Evolutionary conservation across 2,329 filamentous ascomycete species (phyloP), one percentile per base, ranked within the genome.

Genomic region (Geosmithia putterillii): DNA sequence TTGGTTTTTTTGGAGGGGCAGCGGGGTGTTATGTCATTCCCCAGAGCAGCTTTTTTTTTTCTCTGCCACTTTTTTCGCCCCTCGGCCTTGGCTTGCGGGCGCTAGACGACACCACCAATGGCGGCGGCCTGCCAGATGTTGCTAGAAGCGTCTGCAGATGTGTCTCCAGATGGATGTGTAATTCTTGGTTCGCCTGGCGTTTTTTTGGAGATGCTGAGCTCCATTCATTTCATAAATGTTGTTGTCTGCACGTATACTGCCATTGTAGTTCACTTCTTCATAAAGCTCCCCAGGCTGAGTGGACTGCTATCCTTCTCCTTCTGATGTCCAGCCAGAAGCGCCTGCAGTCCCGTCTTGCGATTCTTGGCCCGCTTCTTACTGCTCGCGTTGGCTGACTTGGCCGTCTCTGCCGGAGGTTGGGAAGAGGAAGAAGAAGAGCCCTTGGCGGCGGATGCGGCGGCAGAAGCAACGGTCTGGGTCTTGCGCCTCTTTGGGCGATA

Each of bases 361-460:
- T 65, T 73, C 61, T 79, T 83, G 25, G 79, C 74, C 41, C 78
- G 68, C 61, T 81, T 81, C 60, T 77, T 81, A 61, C 74, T 81
- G 59, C 62, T 76, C 7, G 74, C 70, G 54, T 74, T 79, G 28
- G 70, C 62, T 2, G 68, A 64, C 47, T 58, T 52, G 54, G 66
- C n/a, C n/a, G 42, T 32, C 28, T 58, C 45, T 3, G 10, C 25
- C 4, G n/a, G 28, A 9, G 18, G 36, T 42, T 39, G 28, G 45
- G 39, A 21, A 15, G 40, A 28, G 45, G 39, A 21, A 15, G 39
- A 12, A 20, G 23, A 20, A 28, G 2, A 12, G 20, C 15, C 32
- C 23, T 40, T 19, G 12, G 21, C 18, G 35, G 41, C 18, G 20
- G 21, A 12, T 20, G 20, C 18, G 12, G 38, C 17, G 5, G 18